Base-by-base conservation (phyloP, 1,284 basidiomycete species). In the Microbotryum saponariae region DNA sequence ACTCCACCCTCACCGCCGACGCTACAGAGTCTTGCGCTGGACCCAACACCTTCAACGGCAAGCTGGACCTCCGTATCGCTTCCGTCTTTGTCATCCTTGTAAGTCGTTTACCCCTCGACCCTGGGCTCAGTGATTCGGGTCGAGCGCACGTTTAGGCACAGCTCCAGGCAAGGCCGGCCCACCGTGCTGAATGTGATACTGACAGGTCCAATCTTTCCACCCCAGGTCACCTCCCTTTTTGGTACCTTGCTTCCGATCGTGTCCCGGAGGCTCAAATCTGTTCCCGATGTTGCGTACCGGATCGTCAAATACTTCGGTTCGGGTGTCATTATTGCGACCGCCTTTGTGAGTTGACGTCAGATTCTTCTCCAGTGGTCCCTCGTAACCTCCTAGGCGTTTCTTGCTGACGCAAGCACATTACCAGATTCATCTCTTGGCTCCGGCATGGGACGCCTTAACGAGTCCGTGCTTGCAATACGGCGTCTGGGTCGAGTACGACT, bases 221-320 rank as follows among this genome's bases (percentile, higher is more conserved):
- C 37, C 4, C 18, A 42, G 37, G 37, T 42, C 16, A 42, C 54
- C 70, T 92, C 31, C 83, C 90, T 3, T 23, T 44, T 42, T 14
- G 18, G 14, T 14, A 14, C 46, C 16, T 25, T 37, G 23, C 8
- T 9, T 20, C 55, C 61, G 60, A 54, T 65, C 48, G 18, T 65
- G 21, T 54, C 46, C 10, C 54, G 64, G 12, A n/a, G 60, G 81
- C 78, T 58, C 79, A 84, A 53, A 80, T 83, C 2, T 56, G 69
- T 78, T 21, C 76, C 77, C 10, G 63, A 60, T 1, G 56, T 65
- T 16, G 60, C 68, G 27, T 72, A 70, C 65, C 66, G 64, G 58
- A 91, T 93, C 73, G 87, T 88, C 33, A 96, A 94, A 76, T 97
- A 88, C 78, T 97, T 97, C 77, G 94, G 94, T 53, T 91, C 89